These are phyloP conservation scores for Rhizopus arrhizus DNA, from an alignment of 371 early-diverging fungal genomes.

Conservation along the genomic window DNA sequence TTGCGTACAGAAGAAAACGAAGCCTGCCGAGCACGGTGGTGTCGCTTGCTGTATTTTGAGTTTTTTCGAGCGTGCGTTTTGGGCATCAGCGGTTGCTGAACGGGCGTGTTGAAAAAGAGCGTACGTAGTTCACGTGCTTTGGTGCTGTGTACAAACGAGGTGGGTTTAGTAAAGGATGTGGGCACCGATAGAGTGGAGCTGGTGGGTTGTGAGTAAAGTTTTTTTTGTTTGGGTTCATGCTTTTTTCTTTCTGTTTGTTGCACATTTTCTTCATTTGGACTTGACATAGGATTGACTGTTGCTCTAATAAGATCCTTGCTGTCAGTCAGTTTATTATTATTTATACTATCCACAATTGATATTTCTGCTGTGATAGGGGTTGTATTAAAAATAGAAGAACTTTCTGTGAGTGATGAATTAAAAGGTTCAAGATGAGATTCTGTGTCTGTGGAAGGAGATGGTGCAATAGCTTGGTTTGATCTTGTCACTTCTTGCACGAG, in stretches of 20 bases:
- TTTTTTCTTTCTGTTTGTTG: background rate
- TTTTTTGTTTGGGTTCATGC: conserved; percentile 11
- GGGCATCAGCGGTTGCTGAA: no score
- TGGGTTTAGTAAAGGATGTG: background rate
- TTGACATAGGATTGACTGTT: background rate
- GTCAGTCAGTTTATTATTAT: conserved; percentile 17
- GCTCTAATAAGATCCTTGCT: conserved; percentile 35
- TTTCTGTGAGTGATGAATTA: background rate
- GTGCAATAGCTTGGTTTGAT: conserved; percentile 19
- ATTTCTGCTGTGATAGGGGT: background rate
- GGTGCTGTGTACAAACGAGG: no score
- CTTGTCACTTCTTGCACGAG: conserved; percentile 56
- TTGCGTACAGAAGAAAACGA: no score
- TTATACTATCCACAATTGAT: background rate
- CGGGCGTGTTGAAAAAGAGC: no score
- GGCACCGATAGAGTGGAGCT: background rate
- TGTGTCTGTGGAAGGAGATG: background rate
- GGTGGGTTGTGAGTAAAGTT: background rate
- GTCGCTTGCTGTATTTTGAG: conserved; percentile 33
- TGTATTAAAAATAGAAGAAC: background rate
- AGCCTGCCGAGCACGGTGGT: conserved; percentile 11
- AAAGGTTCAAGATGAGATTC: conserved; percentile 5
- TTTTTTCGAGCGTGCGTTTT: conserved; percentile 21
- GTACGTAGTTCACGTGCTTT: no score
- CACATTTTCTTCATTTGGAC: background rate